Evolutionary conservation across 2,329 filamentous ascomycete species (phyloP).

Genomic region (Ploettnerulaceae sp.): DNA sequence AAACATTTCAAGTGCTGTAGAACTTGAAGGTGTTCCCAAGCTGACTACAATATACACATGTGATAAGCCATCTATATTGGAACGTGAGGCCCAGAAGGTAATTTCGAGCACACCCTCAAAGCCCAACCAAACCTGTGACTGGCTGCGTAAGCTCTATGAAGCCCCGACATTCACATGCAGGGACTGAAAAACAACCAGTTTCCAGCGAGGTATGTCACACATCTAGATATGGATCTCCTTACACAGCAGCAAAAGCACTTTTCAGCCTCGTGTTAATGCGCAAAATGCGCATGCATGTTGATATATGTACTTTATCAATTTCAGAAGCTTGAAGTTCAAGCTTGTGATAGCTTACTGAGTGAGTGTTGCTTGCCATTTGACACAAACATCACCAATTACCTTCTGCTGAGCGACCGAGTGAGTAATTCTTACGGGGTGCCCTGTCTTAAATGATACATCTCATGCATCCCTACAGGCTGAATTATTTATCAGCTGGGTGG

Average conservation of each 20-base stretch:
- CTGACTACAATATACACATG: not conserved
- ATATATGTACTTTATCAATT: not conserved
- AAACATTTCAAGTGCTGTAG: not conserved
- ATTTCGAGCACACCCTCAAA: not conserved
- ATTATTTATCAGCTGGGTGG: slow-evolving; percentile 1
- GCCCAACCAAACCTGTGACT: not conserved
- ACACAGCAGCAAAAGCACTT: not conserved
- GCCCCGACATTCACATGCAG: slow-evolving; percentile 13
- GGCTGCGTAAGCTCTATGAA: not conserved
- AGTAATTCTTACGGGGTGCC: no score
- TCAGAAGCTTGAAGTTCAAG: not conserved
- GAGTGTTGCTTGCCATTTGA: no score
- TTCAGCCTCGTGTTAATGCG: slow-evolving; percentile 1
- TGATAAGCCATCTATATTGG: not conserved
- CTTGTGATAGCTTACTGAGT: no score
- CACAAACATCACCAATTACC: no score
- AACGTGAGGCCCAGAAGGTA: not conserved
- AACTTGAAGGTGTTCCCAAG: slow-evolving; percentile 2
- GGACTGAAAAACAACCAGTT: not conserved
- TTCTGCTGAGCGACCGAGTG: no score
- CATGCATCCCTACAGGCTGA: not conserved
- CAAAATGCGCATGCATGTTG: not conserved
- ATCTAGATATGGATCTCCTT: not conserved
- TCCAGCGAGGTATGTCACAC: slow-evolving; percentile 1
- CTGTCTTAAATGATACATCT: no score